Evolutionary conservation across 1,284 basidiomycete genomes (phyloP), one percentile per base, ranked within the genome.

Genomic region (Stygiomarasmius scandens): DNA sequence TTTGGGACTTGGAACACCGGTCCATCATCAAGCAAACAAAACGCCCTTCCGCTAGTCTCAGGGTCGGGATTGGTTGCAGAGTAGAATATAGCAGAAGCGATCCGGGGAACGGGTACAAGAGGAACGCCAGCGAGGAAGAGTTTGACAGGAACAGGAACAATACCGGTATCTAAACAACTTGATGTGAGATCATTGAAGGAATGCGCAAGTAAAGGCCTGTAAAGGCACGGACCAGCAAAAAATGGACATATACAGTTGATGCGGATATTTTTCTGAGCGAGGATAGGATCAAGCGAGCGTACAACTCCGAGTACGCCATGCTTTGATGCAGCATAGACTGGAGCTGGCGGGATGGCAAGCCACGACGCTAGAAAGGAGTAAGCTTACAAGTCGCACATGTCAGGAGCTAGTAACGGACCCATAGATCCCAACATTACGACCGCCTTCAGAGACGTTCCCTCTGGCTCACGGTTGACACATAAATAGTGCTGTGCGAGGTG

Each of bases 381-480:
- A n/a, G n/a, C n/a, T n/a, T n/a, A n/a, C n/a, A n/a, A n/a, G n/a
- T n/a, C n/a, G n/a, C n/a, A n/a, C n/a, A n/a, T n/a, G n/a, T n/a
- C n/a, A n/a, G n/a, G n/a, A n/a, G n/a, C n/a, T n/a, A n/a, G n/a
- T n/a, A 22, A 64, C 72, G 27, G 58, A 81, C 82, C 78, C 69
- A 85, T 79, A 10, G 83, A 85, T 11, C 83, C 84, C 38, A 85
- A 73, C 20, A 86, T 67, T 32, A 85, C 71, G 32, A 86, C 62
- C 3, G 82, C 68, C 62, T 84, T 84, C 47, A 81, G 66, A 29
- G 73, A 69, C 43, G 16, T 32, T 32, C 68, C 69, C 38, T 67
- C 62, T 23, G 64, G 55, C 49, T 60, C 70, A 16, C 72, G 66
- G 38, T 76, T 76, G 10, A 75, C 59, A 41, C 66, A 67, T 16